These are phyloP conservation scores for Macrophomina pseudophaseolina DNA, from an alignment of 2,329 filamentous ascomycete genomes.

Conservation along the genomic window DNA sequence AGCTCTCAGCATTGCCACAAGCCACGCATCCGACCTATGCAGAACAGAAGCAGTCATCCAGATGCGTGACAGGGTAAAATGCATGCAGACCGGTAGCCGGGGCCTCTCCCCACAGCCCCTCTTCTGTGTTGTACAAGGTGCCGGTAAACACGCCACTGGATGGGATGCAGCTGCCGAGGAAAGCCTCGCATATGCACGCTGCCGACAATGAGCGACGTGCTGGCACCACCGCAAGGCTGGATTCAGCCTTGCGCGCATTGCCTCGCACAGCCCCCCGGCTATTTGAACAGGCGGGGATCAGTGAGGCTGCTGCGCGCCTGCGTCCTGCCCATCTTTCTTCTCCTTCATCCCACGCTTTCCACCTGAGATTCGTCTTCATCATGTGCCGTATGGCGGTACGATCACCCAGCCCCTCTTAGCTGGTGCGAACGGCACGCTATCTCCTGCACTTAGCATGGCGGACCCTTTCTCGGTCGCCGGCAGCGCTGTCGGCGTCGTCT, in stretches of 20 bases:
- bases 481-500: slow-evolving; percentile 29
- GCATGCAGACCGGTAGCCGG: no score
- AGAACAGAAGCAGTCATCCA: no score
- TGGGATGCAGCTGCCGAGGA: background rate
- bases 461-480: slow-evolving; percentile 23
- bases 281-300: background rate
- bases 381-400: no score
- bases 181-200: background rate
- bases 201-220: background rate
- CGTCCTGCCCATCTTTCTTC: background rate
- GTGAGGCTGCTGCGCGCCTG: background rate
- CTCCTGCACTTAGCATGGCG: slow-evolving; percentile 14
- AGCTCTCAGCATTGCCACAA: no score
- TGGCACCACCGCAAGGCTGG: background rate
- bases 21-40: no score
- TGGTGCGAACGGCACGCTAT: no score
- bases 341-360: background rate
- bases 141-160: background rate
- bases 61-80: no score
- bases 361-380: slow-evolving; percentile 40
- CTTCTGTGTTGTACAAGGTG: no score
- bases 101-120: no score
- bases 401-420: no score
- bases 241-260: background rate
- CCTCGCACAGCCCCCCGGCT: background rate